Percentiles rank a stretch among this genome's conserved stretches.
Evolutionary conservation across 208 protist genomes (phyloP).

Genomic region (Trypanosomatidae sp.): DNA sequence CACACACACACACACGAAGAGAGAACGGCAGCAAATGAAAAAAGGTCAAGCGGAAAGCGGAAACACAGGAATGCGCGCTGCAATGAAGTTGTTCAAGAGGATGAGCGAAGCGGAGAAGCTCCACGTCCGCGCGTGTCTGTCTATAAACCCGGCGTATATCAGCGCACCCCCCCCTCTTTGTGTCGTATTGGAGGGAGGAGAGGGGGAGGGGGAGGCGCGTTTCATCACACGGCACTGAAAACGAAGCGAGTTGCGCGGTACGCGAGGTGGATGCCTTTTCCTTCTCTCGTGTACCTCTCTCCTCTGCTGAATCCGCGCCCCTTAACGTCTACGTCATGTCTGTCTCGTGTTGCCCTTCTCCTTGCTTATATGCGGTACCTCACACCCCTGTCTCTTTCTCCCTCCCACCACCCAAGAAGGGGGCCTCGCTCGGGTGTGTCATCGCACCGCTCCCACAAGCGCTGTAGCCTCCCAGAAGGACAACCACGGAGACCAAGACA

Average conservation of each 20-base stretch:
- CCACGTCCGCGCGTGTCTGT: background rate
- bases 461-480: background rate
- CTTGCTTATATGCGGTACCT: background rate
- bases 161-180: too few relatives aligned
- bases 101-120: background rate
- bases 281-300: background rate
- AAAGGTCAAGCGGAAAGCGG: background rate
- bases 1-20: too few relatives aligned
- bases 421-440: background rate
- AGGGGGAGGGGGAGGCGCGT: background rate
- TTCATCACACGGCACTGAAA: background rate
- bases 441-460: background rate
- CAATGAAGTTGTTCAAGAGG: background rate
- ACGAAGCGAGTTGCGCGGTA: background rate
- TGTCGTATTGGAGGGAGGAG: background rate
- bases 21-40: background rate
- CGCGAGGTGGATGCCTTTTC: background rate
- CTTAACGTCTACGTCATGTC: background rate
- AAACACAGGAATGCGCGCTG: background rate
- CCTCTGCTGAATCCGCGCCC: background rate
- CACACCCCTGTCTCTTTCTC: background rate
- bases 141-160: too few relatives aligned
- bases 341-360: slow-evolving; percentile 5
- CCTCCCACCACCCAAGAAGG: too few relatives aligned
- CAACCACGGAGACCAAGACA: background rate